phyloP scores from a whole-genome alignment of 2,329 filamentous ascomycete species.

The Anthostomella pinea region DNA sequence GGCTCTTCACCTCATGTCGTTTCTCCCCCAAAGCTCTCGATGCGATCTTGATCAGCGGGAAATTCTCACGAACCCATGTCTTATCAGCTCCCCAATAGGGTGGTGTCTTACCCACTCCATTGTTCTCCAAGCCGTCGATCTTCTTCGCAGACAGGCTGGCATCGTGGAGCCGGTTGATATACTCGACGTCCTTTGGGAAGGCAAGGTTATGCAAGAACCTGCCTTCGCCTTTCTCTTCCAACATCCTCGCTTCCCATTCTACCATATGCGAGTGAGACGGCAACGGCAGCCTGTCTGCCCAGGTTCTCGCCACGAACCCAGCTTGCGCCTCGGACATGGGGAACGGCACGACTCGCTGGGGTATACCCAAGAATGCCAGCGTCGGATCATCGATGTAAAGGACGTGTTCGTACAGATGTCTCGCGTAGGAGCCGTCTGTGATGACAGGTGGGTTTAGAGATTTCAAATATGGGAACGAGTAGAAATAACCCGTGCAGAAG shows the following conservation, averaged over 20 bases:
- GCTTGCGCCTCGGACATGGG: constrained; percentile 67
- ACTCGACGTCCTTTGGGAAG: constrained; percentile 54
- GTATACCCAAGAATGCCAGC: constrained; percentile 62
- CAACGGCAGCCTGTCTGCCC: constrained; percentile 57
- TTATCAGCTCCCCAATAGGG: constrained; percentile 40
- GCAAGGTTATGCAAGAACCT: constrained; percentile 38
- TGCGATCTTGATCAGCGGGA: constrained; percentile 41
- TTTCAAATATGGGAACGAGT: constrained; percentile 58
- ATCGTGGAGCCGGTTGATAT: constrained; percentile 56
- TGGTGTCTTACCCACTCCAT: constrained; percentile 36
- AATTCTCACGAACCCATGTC: constrained; percentile 38
- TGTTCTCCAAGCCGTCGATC: constrained; percentile 32
- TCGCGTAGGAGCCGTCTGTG: constrained; percentile 56
- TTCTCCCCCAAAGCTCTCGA: constrained; percentile 35
- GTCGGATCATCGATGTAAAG: constrained; percentile 65
- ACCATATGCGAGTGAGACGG: constrained; percentile 57
- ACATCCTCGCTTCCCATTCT: constrained; percentile 55
- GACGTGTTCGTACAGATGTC: constrained; percentile 65
- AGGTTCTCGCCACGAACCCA: constrained; percentile 64
- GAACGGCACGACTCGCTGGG: constrained; percentile 67
- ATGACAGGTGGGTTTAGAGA: constrained; percentile 45
- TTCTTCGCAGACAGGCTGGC: constrained; percentile 41
- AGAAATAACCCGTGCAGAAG: constrained; percentile 71
- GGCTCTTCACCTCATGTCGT: constrained; percentile 32
- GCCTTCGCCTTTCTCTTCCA: constrained; percentile 32